These are phyloP conservation scores for Oryza australiensis DNA, from an alignment of 176 grass and related monocot species.

Conservation along the genomic window DNA sequence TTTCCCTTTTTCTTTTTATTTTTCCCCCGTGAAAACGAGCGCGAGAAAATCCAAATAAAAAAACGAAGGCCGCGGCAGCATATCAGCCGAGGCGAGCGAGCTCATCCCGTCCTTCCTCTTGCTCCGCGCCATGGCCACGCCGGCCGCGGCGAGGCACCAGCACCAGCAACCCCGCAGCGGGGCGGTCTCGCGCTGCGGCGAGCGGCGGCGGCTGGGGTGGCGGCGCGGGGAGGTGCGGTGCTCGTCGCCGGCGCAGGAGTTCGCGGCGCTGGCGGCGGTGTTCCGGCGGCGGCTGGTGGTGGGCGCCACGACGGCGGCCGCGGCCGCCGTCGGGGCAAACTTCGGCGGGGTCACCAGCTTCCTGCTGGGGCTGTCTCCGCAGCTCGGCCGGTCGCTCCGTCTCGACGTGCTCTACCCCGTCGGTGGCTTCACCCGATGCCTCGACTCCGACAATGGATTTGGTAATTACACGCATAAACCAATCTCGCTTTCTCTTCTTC, in stretches of 20 bases:
- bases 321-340: slow-evolving; percentile 74
- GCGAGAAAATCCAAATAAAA: not conserved
- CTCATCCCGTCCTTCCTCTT: not conserved
- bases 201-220: not conserved
- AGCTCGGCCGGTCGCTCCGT: slow-evolving; percentile 63
- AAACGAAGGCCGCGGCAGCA: not conserved
- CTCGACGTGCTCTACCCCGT: slow-evolving; percentile 95
- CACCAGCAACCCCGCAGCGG: too few relatives aligned
- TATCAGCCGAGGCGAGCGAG: too few relatives aligned
- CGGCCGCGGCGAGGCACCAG: slow-evolving; percentile 26
- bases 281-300: slow-evolving; percentile 79
- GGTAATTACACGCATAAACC: slow-evolving; percentile 17
- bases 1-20: too few relatives aligned
- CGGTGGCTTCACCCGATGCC: slow-evolving; percentile 75
- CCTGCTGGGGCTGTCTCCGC: slow-evolving; percentile 80
- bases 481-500: too few relatives aligned
- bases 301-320: slow-evolving; percentile 49
- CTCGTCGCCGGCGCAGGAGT: slow-evolving; percentile 59
- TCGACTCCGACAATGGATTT: slow-evolving; percentile 71
- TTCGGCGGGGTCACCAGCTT: slow-evolving; percentile 88
- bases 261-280: slow-evolving; percentile 64
- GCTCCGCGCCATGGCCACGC: slow-evolving; percentile 38
- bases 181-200: not conserved
- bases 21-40: not conserved
- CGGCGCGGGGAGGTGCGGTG: not conserved